Base-by-base conservation (phyloP, 345 rosid genomes). In the Gossypium stocksii region DNA sequence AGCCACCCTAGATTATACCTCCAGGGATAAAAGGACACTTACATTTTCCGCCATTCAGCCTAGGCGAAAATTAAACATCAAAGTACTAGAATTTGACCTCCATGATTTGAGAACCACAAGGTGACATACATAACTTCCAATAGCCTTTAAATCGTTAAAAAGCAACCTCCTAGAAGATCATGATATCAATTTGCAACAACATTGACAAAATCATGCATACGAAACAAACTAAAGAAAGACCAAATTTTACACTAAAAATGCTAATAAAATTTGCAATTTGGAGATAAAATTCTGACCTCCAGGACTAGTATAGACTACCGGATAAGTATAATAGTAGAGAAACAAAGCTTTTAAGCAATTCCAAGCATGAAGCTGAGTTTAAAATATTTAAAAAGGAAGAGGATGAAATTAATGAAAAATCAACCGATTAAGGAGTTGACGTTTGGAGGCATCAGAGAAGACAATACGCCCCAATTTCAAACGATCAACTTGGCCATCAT, bases 391-490 rank as follows among this genome's bases (percentile, higher is more conserved):
- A 46, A 51, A 29, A 23, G 27, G 4, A 1, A 16, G 17, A 3
- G 14, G 25, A 5, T 34, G 7, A 34, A 34, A 34, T 34, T 4
- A 13, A 69, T 20, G 44, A n/a, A 20, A 29, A 71, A 4, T 19
- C 19, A 83, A 94, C 97, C 91, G 73, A 82, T 90, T 91, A 60
- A 94, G 85, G 49, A 34, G 6, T 34, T 34, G 38, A 34, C 38
- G 98, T 77, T 91, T 89, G 71, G 80, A 80, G 70, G 90, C 80
- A 73, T 90, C 89, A 25, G 94, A 89, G 85, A 92, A 94, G n/a
- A 92, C 98, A 10, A 89, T 84, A 74, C 77, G 97, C 48, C 94
- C 97, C 15, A 93, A 85, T 76, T 89, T 91, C 13, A 87, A 77
- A 56, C 98, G 75, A 74, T 94, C 91, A 2, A 90, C 87, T 77